Evolutionary conservation across 2,329 filamentous ascomycete species (phyloP).

Genomic region (Paecilomyces fulvus): DNA sequence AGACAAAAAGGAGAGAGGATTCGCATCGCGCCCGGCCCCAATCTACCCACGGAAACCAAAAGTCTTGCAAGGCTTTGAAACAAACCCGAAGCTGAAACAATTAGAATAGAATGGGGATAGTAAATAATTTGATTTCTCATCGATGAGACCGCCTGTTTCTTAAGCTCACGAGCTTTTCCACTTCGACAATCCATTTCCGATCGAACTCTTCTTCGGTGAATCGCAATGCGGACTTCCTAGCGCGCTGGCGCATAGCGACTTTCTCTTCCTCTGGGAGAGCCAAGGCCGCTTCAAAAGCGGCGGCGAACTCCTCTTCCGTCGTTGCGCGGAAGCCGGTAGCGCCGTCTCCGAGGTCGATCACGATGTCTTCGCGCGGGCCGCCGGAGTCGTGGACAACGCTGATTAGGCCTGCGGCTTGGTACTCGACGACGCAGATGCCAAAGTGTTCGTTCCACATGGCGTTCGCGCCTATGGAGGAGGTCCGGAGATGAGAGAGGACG

Average conservation of each 20-base stretch:
- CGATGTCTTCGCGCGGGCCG: slow-evolving; percentile 89
- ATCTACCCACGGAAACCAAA: background rate
- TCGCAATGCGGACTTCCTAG: slow-evolving; percentile 66
- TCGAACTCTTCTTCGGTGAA: slow-evolving; percentile 87
- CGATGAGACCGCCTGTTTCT: background rate
- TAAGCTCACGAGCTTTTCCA: slow-evolving; percentile 53
- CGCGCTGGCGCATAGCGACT: slow-evolving; percentile 64
- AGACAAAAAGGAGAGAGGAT: background rate
- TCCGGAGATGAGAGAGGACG: slow-evolving; percentile 69
- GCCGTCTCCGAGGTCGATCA: slow-evolving; percentile 67
- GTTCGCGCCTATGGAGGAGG: slow-evolving; percentile 79
- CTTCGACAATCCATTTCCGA: slow-evolving; percentile 65
- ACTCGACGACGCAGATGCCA: slow-evolving; percentile 96
- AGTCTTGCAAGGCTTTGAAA: background rate
- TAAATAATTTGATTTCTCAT: background rate
- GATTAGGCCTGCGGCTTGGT: slow-evolving; percentile 89
- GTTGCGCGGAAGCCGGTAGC: slow-evolving; percentile 82
- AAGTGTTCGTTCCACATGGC: slow-evolving; percentile 99
- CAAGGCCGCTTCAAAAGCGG: slow-evolving; percentile 69
- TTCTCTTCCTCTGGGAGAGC: slow-evolving; percentile 54
- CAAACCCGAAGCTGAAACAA: background rate
- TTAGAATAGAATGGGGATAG: background rate
- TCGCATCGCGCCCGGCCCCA: background rate
- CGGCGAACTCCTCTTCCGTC: slow-evolving; percentile 68
- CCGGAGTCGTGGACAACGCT: slow-evolving; percentile 89